Evolutionary conservation across 805 yeast genomes (phyloP).

Genomic region (Kodamaea kakaduensis): DNA sequence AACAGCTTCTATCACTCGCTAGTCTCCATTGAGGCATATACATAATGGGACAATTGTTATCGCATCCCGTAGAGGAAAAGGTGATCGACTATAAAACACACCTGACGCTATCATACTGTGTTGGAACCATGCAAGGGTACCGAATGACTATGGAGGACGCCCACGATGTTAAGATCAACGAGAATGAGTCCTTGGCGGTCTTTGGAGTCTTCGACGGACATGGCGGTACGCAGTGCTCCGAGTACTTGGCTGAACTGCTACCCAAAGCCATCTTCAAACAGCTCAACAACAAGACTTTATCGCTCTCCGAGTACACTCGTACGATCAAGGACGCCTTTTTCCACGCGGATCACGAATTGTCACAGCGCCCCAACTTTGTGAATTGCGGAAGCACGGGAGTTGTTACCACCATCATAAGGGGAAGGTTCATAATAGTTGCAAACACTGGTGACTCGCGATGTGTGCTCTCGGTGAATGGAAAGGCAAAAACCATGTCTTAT

Average conservation of each 20-base stretch:
- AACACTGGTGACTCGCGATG: slow-evolving; percentile 78
- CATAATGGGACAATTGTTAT: slow-evolving; percentile 77
- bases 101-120: slow-evolving; percentile 49
- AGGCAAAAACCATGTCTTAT: slow-evolving; percentile 47
- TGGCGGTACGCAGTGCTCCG: slow-evolving; percentile 66
- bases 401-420: slow-evolving; percentile 27
- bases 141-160: slow-evolving; percentile 75
- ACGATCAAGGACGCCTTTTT: slow-evolving; percentile 33
- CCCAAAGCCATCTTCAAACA: slow-evolving; percentile 32
- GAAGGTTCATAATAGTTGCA: slow-evolving; percentile 48
- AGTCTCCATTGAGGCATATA: too few species aligned
- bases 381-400: slow-evolving; percentile 45
- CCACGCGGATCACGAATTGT: slow-evolving; percentile 31
- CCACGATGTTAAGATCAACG: slow-evolving; percentile 50
- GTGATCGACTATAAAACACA: slow-evolving; percentile 46
- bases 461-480: slow-evolving; percentile 50
- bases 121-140: slow-evolving; percentile 79
- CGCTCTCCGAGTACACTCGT: slow-evolving; percentile 14
- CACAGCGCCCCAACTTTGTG: slow-evolving; percentile 20
- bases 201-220: slow-evolving; percentile 83
- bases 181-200: slow-evolving; percentile 40
- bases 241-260: slow-evolving; percentile 44
- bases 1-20: too few species aligned
- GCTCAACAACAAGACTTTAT: slow-evolving; percentile 15
- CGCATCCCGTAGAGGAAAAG: slow-evolving; percentile 73